Evolutionary conservation across 345 rosid species (phyloP).

Genomic region (Pugionium dolabratum): DNA sequence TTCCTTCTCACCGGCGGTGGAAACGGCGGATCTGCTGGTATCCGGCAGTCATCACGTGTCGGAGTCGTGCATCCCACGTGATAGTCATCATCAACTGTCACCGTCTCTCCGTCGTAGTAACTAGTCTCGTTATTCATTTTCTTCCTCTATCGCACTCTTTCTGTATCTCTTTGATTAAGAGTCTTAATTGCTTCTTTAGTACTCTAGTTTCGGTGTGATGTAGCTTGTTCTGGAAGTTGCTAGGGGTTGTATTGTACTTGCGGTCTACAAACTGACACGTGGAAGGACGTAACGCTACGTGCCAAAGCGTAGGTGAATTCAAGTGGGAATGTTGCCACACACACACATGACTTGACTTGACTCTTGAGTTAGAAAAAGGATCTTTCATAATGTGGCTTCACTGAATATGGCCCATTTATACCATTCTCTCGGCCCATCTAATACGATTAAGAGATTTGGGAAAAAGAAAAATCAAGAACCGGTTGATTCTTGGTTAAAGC

Average conservation of each 20-base stretch:
- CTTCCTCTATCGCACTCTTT: conserved; percentile 1
- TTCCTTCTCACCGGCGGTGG: conserved; percentile 76
- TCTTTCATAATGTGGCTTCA: conserved; percentile 14
- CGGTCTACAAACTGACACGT: conserved; percentile 29
- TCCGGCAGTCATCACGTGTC: conserved; percentile 43
- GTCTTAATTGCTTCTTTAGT: conserved; percentile 21
- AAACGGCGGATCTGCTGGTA: conserved; percentile 43
- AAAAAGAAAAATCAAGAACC: conserved; percentile 5
- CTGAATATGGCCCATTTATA: conserved; percentile 18
- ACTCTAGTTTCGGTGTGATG: conserved; percentile 16
- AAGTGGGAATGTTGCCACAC: conserved; percentile 32
- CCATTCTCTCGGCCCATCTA: neutral
- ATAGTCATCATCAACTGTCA: conserved; percentile 19
- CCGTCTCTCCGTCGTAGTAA: conserved; percentile 3
- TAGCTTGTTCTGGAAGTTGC: conserved; percentile 45
- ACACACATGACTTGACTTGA: conserved; percentile 12
- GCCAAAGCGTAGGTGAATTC: conserved; percentile 17
- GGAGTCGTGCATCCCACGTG: conserved; percentile 62
- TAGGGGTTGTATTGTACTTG: conserved; percentile 24
- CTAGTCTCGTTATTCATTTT: conserved; percentile 18
- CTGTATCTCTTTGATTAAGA: neutral
- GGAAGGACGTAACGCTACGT: conserved; percentile 27
- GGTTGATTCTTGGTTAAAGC: neutral
- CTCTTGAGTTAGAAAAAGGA: neutral
- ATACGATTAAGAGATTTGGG: too few relatives aligned